Evolutionary conservation across 441 rosid species (phyloP).

Genomic region (Euphorbia schlechtendalii): DNA sequence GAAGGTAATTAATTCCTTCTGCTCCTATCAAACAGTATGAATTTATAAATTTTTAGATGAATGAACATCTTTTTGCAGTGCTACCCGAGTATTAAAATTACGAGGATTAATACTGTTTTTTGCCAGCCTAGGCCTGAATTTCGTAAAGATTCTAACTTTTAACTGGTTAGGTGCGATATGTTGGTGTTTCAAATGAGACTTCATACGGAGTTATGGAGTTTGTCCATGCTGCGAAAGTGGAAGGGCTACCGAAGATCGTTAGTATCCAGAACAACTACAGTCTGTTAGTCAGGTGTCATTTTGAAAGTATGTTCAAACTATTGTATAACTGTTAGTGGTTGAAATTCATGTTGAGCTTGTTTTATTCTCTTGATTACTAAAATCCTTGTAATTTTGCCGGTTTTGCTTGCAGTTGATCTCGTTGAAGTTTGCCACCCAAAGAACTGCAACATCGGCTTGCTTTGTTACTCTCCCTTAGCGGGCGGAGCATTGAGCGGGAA

Average conservation of each 20-base stretch:
- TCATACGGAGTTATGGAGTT: slow-evolving; percentile 96
- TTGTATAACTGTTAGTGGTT: not conserved
- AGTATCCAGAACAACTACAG: slow-evolving; percentile 90
- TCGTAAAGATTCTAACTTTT: slow-evolving; percentile 1
- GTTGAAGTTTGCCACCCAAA: slow-evolving; percentile 90
- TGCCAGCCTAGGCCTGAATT: too few relatives aligned
- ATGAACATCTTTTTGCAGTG: not conserved
- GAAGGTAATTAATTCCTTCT: slow-evolving; percentile 44
- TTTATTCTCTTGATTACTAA: not conserved
- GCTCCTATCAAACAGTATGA: not conserved
- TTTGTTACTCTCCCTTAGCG: slow-evolving; percentile 77
- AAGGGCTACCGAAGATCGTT: slow-evolving; percentile 80
- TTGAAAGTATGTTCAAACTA: slow-evolving; percentile 46
- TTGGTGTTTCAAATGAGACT: slow-evolving; percentile 89
- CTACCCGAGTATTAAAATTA: not conserved
- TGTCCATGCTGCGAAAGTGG: slow-evolving; percentile 69
- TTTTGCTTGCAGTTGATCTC: slow-evolving; percentile 58
- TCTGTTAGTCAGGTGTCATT: slow-evolving; percentile 55
- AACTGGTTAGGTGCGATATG: slow-evolving; percentile 56
- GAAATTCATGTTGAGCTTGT: not conserved
- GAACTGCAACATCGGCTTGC: slow-evolving; percentile 74
- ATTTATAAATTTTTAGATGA: not conserved
- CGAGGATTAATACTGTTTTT: too few relatives aligned
- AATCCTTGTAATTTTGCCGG: not conserved
- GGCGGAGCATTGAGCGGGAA: slow-evolving; percentile 75